These are phyloP conservation scores for Metschnikowia shivogae DNA, from an alignment of 805 yeast genomes.

Conservation along the genomic window DNA sequence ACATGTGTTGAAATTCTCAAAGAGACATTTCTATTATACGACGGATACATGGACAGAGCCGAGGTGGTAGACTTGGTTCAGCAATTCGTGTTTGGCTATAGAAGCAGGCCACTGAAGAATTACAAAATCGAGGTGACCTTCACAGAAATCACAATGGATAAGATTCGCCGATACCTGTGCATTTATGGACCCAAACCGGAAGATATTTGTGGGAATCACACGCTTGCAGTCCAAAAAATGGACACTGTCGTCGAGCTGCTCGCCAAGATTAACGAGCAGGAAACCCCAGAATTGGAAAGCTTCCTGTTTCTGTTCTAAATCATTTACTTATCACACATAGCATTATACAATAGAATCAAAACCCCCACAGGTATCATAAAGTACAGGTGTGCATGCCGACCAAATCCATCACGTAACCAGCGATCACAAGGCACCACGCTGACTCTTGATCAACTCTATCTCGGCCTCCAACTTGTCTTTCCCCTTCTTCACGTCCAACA, in stretches of 20 bases:
- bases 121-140: slow-evolving; percentile 1
- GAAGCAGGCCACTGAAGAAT: neutral
- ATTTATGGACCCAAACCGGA: slow-evolving; percentile 9
- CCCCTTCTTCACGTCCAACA: slow-evolving; percentile 81
- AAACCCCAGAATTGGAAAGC: too few species aligned
- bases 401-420: neutral
- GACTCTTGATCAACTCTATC: slow-evolving; percentile 40
- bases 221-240: slow-evolving; percentile 1
- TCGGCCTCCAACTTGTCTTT: slow-evolving; percentile 86
- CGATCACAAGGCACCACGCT: slow-evolving; percentile 27
- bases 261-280: neutral
- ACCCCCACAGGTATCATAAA: too few species aligned
- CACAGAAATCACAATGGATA: slow-evolving; percentile 6
- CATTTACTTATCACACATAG: neutral
- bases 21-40: slow-evolving; percentile 22
- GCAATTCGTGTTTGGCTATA: slow-evolving; percentile 6
- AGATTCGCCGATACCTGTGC: slow-evolving; percentile 4
- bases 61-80: slow-evolving; percentile 9
- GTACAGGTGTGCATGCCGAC: too few species aligned
- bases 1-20: slow-evolving; percentile 15
- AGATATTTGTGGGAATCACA: slow-evolving; percentile 2
- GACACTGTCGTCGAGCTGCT: neutral
- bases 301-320: too few species aligned
- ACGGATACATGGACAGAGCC: slow-evolving; percentile 33
- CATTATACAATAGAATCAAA: too few species aligned